Base-by-base conservation (phyloP, 345 rosid genomes). In the Conringia planisiliqua region DNA sequence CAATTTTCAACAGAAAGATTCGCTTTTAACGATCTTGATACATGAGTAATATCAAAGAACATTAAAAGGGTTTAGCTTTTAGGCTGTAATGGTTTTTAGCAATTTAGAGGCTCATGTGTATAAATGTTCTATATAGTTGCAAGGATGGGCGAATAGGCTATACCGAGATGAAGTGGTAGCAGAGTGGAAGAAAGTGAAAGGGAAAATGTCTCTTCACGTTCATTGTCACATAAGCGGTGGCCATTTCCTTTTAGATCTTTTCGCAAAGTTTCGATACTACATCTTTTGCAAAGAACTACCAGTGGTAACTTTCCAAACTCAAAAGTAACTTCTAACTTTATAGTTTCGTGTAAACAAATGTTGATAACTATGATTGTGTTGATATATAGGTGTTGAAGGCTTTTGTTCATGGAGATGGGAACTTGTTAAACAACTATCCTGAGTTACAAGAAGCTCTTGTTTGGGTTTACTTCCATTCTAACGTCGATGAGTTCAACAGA, bases 221-320 rank as follows among this genome's bases (percentile, higher is more conserved):
- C 98, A 94, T 38, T 94, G 98, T 70, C 98, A 94, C 79, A 91
- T 91, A 66, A 91, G 98, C 14, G 98, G 97, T 47, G 97, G 97
- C 73, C 98, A 94, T 82, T 87, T 91, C 68, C 83, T 94, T 11
- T 70, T 94, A 44, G 91, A 95, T 73, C 63, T 86, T 7, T 87
- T 81, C 48, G 92, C 92, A 14, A 85, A 68, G 73, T 85, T 95
- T 57, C 78, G 99, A 80, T 91, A 86, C 80, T 89, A 77, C 90
- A 92, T 95, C 85, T 95, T 95, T 83, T 81, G 80, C 88, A 95
- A 86, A 70, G 99, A 95, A 79, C 87, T 95, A 13, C 99, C 99
- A 0, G 93, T 95, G 89, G 99, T 95, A 84, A 78, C 46, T 50
- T 59, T 54, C 26, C 16, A 4, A 4, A 7, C 1, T 16, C 11